Percentiles rank a stretch among this genome's conserved stretches.
Evolutionary conservation across 306 rosid species (phyloP).

Genomic region (Glycine tomentella): DNA sequence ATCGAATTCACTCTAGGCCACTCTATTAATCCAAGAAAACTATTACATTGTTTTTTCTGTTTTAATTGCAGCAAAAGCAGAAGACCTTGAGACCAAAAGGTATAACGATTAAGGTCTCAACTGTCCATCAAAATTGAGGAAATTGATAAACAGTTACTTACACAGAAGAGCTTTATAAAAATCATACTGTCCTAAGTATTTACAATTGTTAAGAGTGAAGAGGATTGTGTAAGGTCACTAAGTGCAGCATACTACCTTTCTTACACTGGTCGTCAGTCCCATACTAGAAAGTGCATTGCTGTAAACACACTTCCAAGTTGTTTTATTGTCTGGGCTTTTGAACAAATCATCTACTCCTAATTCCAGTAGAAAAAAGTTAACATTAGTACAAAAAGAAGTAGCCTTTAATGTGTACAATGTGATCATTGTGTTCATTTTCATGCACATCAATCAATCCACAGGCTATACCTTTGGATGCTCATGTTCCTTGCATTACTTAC

Average conservation of each 20-base stretch:
- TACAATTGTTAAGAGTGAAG: neutral
- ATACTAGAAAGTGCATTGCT: constrained; percentile 62
- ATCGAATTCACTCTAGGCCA: too few relatives aligned
- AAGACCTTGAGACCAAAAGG: too few relatives aligned
- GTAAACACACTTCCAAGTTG: constrained; percentile 77
- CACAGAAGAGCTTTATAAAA: neutral
- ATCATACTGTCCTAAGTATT: neutral
- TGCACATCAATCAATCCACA: constrained; percentile 3
- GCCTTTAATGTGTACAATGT: neutral
- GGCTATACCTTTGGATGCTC: constrained; percentile 8
- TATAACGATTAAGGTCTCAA: too few relatives aligned
- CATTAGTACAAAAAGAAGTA: constrained; percentile 24
- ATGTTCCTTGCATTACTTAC: neutral
- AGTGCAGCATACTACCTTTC: constrained; percentile 65
- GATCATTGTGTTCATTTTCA: constrained; percentile 23
- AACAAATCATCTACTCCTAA: constrained; percentile 53
- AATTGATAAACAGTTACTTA: neutral
- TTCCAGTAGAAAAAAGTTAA: constrained; percentile 41
- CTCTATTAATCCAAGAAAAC: too few relatives aligned
- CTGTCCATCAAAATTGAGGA: neutral
- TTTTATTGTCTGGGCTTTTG: constrained; percentile 55
- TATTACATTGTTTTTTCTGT: too few relatives aligned
- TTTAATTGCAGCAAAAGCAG: too few relatives aligned
- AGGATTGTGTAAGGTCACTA: constrained; percentile 1
- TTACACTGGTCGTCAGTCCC: constrained; percentile 91